A percentile compares a stretch with the other conserved stretches of the same genome.
Conservation (phyloP, 2,329 filamentous ascomycete species). For the Coniosporium tulheliwenetii region DNA sequence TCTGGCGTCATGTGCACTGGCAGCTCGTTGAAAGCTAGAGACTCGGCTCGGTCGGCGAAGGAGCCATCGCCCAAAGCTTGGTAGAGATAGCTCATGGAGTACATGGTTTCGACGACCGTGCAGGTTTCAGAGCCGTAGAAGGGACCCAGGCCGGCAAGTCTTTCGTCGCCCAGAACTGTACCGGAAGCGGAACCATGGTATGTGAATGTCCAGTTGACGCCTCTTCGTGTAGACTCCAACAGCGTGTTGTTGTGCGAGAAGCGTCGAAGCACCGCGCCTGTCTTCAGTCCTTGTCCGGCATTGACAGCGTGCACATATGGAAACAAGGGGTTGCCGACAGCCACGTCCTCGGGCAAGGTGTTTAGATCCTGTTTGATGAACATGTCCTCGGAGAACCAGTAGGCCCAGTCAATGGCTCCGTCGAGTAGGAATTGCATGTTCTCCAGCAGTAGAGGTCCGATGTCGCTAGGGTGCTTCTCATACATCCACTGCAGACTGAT, state of each 20-base stretch:
- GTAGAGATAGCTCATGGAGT: conserved; percentile 35
- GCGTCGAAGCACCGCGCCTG: conserved; percentile 27
- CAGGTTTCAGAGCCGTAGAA: conserved; percentile 32
- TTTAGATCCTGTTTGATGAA: conserved; percentile 11
- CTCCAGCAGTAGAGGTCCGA: conserved; percentile 20
- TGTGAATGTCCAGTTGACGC: conserved; percentile 30
- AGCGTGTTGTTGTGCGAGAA: conserved; percentile 29
- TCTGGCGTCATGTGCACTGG: conserved; percentile 35
- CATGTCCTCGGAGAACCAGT: conserved; percentile 12
- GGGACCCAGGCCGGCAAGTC: conserved; percentile 28
- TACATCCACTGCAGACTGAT: conserved; percentile 33
- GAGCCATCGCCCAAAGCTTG: conserved; percentile 27
- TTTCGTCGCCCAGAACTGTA: conserved; percentile 34
- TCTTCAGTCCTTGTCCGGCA: conserved; percentile 31
- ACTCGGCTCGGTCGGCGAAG: conserved; percentile 37
- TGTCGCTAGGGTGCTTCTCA: conserved; percentile 25
- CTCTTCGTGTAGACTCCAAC: conserved; percentile 22
- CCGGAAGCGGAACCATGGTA: conserved; percentile 34
- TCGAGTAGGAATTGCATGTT: conserved; percentile 28
- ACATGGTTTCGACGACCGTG: conserved; percentile 36
- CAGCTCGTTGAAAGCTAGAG: conserved; percentile 38
- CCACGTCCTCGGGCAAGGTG: conserved; percentile 9
- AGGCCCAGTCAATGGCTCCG: conserved; percentile 15
- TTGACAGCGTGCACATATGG: conserved; percentile 33
- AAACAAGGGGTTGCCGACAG: conserved; percentile 9